Evolutionary conservation across 306 rosid genomes (phyloP), one percentile per base, ranked within the genome.

Genomic region (Quercus mongolica): DNA sequence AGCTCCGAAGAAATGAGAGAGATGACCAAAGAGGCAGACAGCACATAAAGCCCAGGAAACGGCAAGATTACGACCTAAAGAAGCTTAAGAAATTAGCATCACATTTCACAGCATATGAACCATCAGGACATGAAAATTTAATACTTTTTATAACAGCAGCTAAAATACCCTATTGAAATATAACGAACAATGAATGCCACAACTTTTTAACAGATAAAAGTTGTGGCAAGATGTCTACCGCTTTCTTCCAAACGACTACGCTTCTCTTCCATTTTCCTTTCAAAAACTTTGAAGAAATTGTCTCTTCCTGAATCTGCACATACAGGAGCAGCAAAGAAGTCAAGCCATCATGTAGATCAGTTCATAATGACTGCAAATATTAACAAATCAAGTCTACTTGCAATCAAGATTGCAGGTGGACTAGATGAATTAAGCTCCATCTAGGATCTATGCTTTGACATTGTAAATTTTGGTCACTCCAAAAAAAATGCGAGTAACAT

Each of bases 31-130:
- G 68, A 94, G 94, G 90, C 99, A 94, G 74, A 89, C 97, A 55
- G 97, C 95, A 82, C 99, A 94, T 33, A 94, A 81, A 74, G 95
- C 97, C 99, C 97, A 94, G 67, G 99, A 94, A 82, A 94, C 89
- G 76, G 92, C 97, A 85, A 92, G 92, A 77, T 94, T 93, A 17
- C 82, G 91, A 72, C 97, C 99, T 94, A 80, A 71, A 81, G 79
- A 55, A 87, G 74, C 41, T 82, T 33, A 33, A 80, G 33, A 13
- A 79, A 79, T 78, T 81, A 83, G 85, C 58, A 54, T 78, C 74
- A 62, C 68, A 74, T 72, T 63, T 73, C 54, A 23, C 19, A 68
- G 78, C 76, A 67, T 20, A 78, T 20, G 61, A 71, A 79, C 62
- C 74, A 78, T 75, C 73, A 79, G 67, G 20, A 69, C 13, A 52